Percentiles rank a stretch among this genome's conserved stretches.
These are phyloP conservation scores for Camelina neglecta DNA, from an alignment of 345 rosid genomes.

Conservation along the genomic window DNA sequence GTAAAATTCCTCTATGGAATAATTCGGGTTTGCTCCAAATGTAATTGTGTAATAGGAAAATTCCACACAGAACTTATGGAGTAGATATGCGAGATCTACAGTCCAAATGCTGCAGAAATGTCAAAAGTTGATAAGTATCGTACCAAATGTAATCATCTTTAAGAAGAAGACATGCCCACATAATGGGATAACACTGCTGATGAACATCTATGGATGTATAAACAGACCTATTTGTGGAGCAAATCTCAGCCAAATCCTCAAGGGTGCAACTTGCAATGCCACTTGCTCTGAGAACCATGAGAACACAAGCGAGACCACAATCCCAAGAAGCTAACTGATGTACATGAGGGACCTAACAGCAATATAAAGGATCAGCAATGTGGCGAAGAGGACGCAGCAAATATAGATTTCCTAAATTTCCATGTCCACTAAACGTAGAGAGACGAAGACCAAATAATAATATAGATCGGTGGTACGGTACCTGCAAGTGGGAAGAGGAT, in stretches of 20 bases:
- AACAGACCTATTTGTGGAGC: slow-evolving; percentile 77
- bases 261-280: slow-evolving; percentile 66
- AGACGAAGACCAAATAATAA: not conserved
- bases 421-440: not conserved
- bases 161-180: not conserved
- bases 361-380: slow-evolving; percentile 1
- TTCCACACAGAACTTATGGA: slow-evolving; percentile 72
- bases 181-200: not conserved
- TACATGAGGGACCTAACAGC: slow-evolving; percentile 73
- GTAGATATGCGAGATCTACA: slow-evolving; percentile 81
- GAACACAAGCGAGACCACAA: slow-evolving; percentile 93
- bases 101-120: slow-evolving; percentile 86
- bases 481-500: slow-evolving; percentile 54
- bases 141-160: not conserved
- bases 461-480: slow-evolving; percentile 41
- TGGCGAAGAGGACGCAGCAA: not conserved
- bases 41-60: slow-evolving; percentile 91
- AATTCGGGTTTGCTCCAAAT: slow-evolving; percentile 87
- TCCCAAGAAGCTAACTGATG: slow-evolving; percentile 90
- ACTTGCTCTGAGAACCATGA: slow-evolving; percentile 76
- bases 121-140: slow-evolving; percentile 19
- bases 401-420: not conserved
- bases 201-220: slow-evolving; percentile 12
- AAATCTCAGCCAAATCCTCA: slow-evolving; percentile 64
- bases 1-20: slow-evolving; percentile 81